A percentile compares a stretch with the other conserved stretches of the same genome.
Evolutionary conservation across 2,329 filamentous ascomycete species (phyloP).

Genomic region (Fusarium temperatum): DNA sequence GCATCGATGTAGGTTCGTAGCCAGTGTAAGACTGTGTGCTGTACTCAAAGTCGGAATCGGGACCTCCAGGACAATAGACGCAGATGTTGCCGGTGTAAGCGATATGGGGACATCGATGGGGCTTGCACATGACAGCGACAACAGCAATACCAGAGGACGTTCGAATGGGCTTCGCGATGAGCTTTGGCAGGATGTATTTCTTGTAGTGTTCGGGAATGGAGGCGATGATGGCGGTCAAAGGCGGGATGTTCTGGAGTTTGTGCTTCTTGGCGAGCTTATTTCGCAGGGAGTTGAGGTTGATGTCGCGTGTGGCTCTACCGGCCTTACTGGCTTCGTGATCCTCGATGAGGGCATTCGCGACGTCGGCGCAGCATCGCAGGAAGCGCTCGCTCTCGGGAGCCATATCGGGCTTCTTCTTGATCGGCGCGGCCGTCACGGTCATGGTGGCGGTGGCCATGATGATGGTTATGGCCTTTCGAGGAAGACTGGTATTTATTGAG

Average conservation of each 20-base stretch:
- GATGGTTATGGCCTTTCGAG: not conserved
- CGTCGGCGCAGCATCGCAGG: conserved; percentile 92
- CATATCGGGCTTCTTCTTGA: conserved; percentile 78
- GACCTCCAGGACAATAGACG: conserved; percentile 97
- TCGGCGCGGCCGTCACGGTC: conserved; percentile 69
- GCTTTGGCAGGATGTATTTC: conserved; percentile 96
- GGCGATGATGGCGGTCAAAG: conserved; percentile 95
- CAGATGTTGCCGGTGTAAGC: conserved; percentile 99
- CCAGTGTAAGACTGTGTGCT: conserved; percentile 99
- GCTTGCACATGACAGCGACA: conserved; percentile 99
- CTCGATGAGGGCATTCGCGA: conserved; percentile 92
- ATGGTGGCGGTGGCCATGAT: conserved; percentile 67
- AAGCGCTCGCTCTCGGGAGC: conserved; percentile 94
- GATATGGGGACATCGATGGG: conserved; percentile 96
- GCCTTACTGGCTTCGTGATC: conserved; percentile 87
- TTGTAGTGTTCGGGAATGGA: conserved; percentile 99
- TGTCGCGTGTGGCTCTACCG: conserved; percentile 78
- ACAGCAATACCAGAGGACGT: conserved; percentile 98
- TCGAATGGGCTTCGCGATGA: conserved; percentile 95
- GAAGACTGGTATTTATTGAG: not conserved
- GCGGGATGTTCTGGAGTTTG: conserved; percentile 84
- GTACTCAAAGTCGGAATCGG: conserved; percentile 98
- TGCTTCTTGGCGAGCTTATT: conserved; percentile 94
- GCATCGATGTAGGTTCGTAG: conserved; percentile 98
- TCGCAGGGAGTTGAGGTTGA: conserved; percentile 91